Percentiles rank a stretch among this genome's conserved stretches.
Conservation (phyloP, 108 stramenopile genomes). For the Skeletonema costatum region DNA sequence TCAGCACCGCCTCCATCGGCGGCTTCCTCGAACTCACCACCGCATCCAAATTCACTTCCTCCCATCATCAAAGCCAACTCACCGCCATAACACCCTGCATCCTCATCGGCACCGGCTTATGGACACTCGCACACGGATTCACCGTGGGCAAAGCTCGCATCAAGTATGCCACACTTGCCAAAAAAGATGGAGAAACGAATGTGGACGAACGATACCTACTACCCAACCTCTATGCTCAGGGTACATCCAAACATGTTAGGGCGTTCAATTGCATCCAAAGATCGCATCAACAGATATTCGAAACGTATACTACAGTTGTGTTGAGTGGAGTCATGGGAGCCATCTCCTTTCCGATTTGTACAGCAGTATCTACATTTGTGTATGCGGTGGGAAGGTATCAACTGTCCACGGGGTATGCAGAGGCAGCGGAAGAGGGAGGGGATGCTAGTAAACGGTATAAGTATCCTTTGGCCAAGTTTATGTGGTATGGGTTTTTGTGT, state of each 20-base stretch:
- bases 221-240: conserved; percentile 61
- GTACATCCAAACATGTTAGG: conserved; percentile 53
- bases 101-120: conserved; percentile 54
- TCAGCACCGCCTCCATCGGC: conserved; percentile 10
- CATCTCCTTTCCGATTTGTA: conserved; percentile 36
- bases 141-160: conserved; percentile 53
- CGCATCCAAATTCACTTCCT: neutral
- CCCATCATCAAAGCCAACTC: conserved; percentile 6
- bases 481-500: conserved; percentile 40
- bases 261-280: conserved; percentile 70
- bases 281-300: conserved; percentile 69
- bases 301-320: conserved; percentile 47
- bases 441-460: conserved; percentile 36
- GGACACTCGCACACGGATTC: conserved; percentile 53
- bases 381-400: conserved; percentile 43
- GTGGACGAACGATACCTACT: neutral
- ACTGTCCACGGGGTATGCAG: conserved; percentile 36
- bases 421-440: conserved; percentile 20
- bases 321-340: conserved; percentile 31
- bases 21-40: conserved; percentile 18
- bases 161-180: conserved; percentile 57
- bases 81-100: conserved; percentile 47
- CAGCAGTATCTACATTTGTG: conserved; percentile 25
- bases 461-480: conserved; percentile 29
- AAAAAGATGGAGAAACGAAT: conserved; percentile 62